Percentiles rank a stretch among this genome's conserved stretches.
These are phyloP conservation scores for Cytospora paraplurivora DNA, from an alignment of 2,329 filamentous ascomycete species.

Conservation along the genomic window DNA sequence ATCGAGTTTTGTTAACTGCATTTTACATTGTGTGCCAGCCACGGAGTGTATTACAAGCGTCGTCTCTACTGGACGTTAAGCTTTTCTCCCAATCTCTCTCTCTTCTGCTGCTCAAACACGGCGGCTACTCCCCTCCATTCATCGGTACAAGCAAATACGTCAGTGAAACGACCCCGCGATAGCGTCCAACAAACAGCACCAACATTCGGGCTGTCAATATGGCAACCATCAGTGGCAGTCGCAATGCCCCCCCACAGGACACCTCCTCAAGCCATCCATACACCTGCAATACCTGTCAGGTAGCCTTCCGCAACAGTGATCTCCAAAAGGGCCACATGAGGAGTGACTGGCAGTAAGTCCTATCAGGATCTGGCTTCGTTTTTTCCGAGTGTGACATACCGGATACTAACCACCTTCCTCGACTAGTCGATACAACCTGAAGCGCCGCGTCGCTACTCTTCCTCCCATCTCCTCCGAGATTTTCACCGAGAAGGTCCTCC, in stretches of 20 bases:
- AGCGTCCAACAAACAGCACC: not conserved
- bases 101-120: not conserved
- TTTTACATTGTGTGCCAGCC: not conserved
- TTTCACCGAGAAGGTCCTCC: slow-evolving; percentile 94
- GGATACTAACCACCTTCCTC: slow-evolving; percentile 20
- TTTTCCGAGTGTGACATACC: not conserved
- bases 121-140: not conserved
- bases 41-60: no score
- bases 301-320: slow-evolving; percentile 92
- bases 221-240: slow-evolving; percentile 50
- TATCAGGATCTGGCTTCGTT: not conserved
- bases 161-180: not conserved
- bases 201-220: slow-evolving; percentile 40
- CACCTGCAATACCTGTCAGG: slow-evolving; percentile 97
- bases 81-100: not conserved
- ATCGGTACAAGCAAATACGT: not conserved
- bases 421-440: slow-evolving; percentile 86
- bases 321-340: slow-evolving; percentile 96
- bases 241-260: slow-evolving; percentile 37
- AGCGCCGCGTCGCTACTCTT: slow-evolving; percentile 86
- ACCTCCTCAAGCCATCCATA: slow-evolving; percentile 72
- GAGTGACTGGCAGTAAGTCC: slow-evolving; percentile 93
- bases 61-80: not conserved
- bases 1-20: slow-evolving; percentile 5
- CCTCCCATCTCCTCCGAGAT: slow-evolving; percentile 89